Conservation (phyloP, 352 stramenopile genomes). For the Pythium insidiosum region DNA sequence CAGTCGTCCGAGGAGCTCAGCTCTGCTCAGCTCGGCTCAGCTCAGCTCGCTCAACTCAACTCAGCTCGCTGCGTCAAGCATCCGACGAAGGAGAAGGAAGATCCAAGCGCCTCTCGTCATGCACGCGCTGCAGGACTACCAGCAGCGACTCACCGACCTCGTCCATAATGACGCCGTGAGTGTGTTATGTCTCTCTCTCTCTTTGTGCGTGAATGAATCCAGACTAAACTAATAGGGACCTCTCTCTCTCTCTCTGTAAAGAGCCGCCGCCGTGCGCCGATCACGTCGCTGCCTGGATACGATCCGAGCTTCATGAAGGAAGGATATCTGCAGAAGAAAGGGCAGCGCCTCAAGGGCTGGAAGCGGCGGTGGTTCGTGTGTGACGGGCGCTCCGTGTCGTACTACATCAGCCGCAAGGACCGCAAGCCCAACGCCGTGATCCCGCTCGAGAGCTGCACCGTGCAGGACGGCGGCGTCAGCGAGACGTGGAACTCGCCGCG, state of each 20-base stretch:
- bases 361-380: slow-evolving; percentile 85
- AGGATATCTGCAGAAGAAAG: slow-evolving; percentile 82
- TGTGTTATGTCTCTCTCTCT: too few relatives aligned
- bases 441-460: slow-evolving; percentile 64
- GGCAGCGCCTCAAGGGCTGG: slow-evolving; percentile 72
- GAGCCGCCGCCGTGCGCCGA: slow-evolving; percentile 6
- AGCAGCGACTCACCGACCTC: slow-evolving; percentile 72
- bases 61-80: too few relatives aligned
- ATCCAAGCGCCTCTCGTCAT: slow-evolving; percentile 10
- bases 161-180: slow-evolving; percentile 47
- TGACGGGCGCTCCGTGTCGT: slow-evolving; percentile 68
- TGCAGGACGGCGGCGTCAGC: slow-evolving; percentile 72
- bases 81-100: background rate
- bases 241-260: too few relatives aligned
- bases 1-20: too few relatives aligned
- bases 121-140: slow-evolving; percentile 70
- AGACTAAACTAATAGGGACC: too few relatives aligned
- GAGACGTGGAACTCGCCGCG: slow-evolving; percentile 84
- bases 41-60: too few relatives aligned
- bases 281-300: slow-evolving; percentile 38
- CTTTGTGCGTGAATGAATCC: too few relatives aligned
- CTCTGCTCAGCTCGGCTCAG: too few relatives aligned
- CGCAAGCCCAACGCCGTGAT: slow-evolving; percentile 79
- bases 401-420: slow-evolving; percentile 79
- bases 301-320: slow-evolving; percentile 71